phyloP scores from a whole-genome alignment of 176 grass and related monocot genomes.

The sorghum (Sorghum bicolor) region DNA sequence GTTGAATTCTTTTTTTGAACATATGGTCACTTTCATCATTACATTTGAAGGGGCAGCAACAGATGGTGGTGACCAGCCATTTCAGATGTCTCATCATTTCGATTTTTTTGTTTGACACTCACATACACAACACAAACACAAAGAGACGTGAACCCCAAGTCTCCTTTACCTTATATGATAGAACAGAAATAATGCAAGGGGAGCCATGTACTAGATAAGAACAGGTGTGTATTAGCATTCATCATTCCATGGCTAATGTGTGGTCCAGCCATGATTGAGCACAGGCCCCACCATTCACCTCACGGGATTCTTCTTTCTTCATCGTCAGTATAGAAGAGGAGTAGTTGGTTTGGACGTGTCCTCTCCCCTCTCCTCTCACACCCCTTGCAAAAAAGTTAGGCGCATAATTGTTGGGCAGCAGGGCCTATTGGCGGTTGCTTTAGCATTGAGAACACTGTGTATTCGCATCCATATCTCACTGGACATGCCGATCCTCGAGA shows the following conservation, averaged over 20 bases:
- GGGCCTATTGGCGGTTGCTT: not conserved
- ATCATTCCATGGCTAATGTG: not conserved
- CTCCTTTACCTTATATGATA: not conserved
- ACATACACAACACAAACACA: not conserved
- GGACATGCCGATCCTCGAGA: not conserved
- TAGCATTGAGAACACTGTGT: not conserved
- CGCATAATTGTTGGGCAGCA: not conserved
- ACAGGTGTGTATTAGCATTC: not conserved
- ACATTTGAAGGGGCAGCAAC: not conserved
- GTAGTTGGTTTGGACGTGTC: not conserved
- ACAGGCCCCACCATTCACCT: not conserved
- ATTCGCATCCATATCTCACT: not conserved
- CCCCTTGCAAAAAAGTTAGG: not conserved
- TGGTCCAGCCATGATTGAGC: conserved; percentile 20
- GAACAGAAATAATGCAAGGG: not conserved
- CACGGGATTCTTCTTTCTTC: conserved; percentile 1
- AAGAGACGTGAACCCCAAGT: not conserved
- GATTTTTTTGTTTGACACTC: not conserved
- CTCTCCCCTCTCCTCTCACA: not conserved
- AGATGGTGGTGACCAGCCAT: not conserved
- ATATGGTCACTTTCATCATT: not conserved
- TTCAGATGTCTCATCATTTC: not conserved
- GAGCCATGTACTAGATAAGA: not conserved
- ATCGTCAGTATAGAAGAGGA: not conserved
- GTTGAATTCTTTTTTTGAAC: not conserved